phyloP scores from a whole-genome alignment of 2,329 filamentous ascomycete species.

The Cryphonectria nitschkei region DNA sequence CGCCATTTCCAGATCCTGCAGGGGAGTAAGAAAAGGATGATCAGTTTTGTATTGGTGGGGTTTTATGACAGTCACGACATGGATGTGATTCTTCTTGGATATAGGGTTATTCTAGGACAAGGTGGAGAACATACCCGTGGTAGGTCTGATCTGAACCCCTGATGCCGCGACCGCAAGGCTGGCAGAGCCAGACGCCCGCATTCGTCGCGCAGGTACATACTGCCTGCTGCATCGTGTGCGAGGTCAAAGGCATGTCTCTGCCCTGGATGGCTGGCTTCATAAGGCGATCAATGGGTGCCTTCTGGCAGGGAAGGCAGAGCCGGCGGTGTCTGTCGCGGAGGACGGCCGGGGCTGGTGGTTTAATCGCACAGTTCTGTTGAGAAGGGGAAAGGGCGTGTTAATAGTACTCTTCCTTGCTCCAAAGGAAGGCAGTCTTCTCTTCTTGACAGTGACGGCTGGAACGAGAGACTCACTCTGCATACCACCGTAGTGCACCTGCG shows the following conservation, averaged over 20 bases:
- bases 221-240: constrained; percentile 59
- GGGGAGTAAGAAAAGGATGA: neutral
- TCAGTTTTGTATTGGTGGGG: constrained; percentile 17
- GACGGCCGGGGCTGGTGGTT: constrained; percentile 70
- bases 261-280: constrained; percentile 46
- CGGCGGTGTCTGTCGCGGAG: constrained; percentile 79
- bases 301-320: constrained; percentile 75
- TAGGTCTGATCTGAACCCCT: constrained; percentile 63
- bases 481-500: constrained; percentile 76
- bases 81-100: neutral
- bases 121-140: constrained; percentile 47
- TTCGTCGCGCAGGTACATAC: constrained; percentile 57
- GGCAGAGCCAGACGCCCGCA: constrained; percentile 77
- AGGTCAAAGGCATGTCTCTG: constrained; percentile 51
- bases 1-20: constrained; percentile 85
- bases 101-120: constrained; percentile 4
- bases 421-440: neutral
- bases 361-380: constrained; percentile 85
- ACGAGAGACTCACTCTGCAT: constrained; percentile 68
- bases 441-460: no score
- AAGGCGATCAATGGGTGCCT: constrained; percentile 67
- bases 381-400: constrained; percentile 3
- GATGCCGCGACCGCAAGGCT: constrained; percentile 77
- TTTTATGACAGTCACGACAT: neutral
- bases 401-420: neutral